Base-by-base conservation (phyloP, 2,329 filamentous ascomycete species). In the Botrytis porri region DNA sequence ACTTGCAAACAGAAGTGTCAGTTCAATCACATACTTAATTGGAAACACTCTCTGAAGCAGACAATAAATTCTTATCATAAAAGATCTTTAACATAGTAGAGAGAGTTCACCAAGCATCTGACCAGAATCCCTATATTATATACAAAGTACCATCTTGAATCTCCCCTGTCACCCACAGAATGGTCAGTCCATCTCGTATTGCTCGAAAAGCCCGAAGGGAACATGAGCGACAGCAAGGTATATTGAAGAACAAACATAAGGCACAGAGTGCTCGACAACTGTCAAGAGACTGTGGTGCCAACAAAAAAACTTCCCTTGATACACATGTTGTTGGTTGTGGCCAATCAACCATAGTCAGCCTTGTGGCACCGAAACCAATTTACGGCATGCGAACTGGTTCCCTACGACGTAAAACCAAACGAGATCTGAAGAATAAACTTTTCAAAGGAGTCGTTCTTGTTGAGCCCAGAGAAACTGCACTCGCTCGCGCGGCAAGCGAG, bases 161-260 rank as follows among this genome's bases (percentile, higher is more conserved):
- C 16, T 63, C 25, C n/a, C n/a, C 61, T 18, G 12, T 43, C 43
- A 22, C 37, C 37, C 37, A 63, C 43, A 51, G 18, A 51, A 75
- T 73, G 45, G 73, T 69, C 57, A 57, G 71, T 25, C 63, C 71
- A 43, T 75, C 71, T 65, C 62, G 20, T n/a, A 75, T 73, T 60
- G 62, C 54, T 69, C 67, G 60, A 67, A 71, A 45, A 60, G 51
- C 41, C 16, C 57, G 67, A 71, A 67, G 71, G 32, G 63, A 54
- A 64, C 71, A 72, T 63, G 59, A 73, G 39, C 73, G 57, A 61
- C 41, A 73, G 63, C 71, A 73, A 57, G 71, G 48, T 25, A 60
- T 45, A 51, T 59, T 60, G 32, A 37, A 60, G 22, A 72, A 60
- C 43, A 69, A 51, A n/a, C 6, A 9, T 25, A 2, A 48, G 29